Conservation (phyloP, 768 basidiomycete species). For the Tubosaeta sp. region DNA sequence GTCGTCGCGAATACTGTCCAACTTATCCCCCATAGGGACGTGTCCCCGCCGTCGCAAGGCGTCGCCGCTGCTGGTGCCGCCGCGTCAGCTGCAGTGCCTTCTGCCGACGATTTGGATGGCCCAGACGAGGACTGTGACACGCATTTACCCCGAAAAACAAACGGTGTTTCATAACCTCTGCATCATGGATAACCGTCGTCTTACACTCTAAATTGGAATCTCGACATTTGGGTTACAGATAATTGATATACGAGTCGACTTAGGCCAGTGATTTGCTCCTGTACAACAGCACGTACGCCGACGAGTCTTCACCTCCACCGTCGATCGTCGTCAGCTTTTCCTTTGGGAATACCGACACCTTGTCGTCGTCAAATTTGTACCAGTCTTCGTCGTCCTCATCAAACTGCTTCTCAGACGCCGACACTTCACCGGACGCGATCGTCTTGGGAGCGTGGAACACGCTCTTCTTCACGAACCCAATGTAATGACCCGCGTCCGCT, state of each 20-base stretch:
- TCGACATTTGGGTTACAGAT: slow-evolving; percentile 10
- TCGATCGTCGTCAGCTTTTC: slow-evolving; percentile 84
- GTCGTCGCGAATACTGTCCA: neutral
- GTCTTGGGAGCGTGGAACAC: slow-evolving; percentile 46
- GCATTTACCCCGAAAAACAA: slow-evolving; percentile 17
- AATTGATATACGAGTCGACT: slow-evolving; percentile 14
- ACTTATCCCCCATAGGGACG: slow-evolving; percentile 47
- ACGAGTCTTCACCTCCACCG: slow-evolving; percentile 89
- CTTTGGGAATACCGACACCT: slow-evolving; percentile 78
- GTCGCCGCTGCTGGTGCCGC: slow-evolving; percentile 54
- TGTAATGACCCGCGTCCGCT: slow-evolving; percentile 95
- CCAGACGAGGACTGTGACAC: slow-evolving; percentile 28
- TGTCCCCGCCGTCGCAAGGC: slow-evolving; percentile 46
- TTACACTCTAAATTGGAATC: slow-evolving; percentile 3
- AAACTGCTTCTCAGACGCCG: slow-evolving; percentile 15
- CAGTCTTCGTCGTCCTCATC: slow-evolving; percentile 74
- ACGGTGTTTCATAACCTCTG: slow-evolving; percentile 20
- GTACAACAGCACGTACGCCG: slow-evolving; percentile 88
- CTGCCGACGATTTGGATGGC: slow-evolving; percentile 61
- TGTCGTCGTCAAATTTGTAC: slow-evolving; percentile 98
- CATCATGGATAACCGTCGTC: neutral
- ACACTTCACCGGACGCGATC: slow-evolving; percentile 3
- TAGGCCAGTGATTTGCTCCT: slow-evolving; percentile 51
- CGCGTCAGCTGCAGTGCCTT: slow-evolving; percentile 69
- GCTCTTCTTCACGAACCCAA: slow-evolving; percentile 83